Evolutionary conservation across 2,329 filamentous ascomycete genomes (phyloP).

Genomic region (Dothideomycetes sp.): DNA sequence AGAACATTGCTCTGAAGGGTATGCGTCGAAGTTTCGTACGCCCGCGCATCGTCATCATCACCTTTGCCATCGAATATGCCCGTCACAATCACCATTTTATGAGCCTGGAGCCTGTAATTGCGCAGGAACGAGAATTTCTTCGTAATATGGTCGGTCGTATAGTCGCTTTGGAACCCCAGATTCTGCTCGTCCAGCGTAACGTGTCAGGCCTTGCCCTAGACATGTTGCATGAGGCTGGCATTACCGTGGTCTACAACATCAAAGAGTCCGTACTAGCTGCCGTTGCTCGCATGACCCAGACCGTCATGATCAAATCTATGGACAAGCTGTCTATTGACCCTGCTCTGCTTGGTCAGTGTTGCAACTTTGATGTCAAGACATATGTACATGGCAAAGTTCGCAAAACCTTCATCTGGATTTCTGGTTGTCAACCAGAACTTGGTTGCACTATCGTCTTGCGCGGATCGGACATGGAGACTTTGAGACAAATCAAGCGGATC

Average conservation of each 20-base stretch:
- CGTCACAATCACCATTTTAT: slow-evolving; percentile 92
- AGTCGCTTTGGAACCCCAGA: slow-evolving; percentile 69
- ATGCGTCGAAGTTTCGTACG: slow-evolving; percentile 82
- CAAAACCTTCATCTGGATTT: slow-evolving; percentile 93
- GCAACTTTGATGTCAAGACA: slow-evolving; percentile 89
- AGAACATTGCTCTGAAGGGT: slow-evolving; percentile 90
- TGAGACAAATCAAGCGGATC: slow-evolving; percentile 79
- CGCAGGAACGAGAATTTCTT: slow-evolving; percentile 90
- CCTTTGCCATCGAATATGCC: slow-evolving; percentile 92
- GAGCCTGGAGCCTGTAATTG: slow-evolving; percentile 93
- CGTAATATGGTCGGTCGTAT: slow-evolving; percentile 88
- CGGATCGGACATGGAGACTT: slow-evolving; percentile 61
- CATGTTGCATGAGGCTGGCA: slow-evolving; percentile 77
- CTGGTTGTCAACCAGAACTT: slow-evolving; percentile 78
- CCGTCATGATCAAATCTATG: slow-evolving; percentile 85
- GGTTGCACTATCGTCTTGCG: slow-evolving; percentile 91
- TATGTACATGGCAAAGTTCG: slow-evolving; percentile 77
- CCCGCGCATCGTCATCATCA: slow-evolving; percentile 83
- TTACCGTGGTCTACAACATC: slow-evolving; percentile 92
- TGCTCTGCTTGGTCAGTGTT: slow-evolving; percentile 68
- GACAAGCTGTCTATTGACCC: slow-evolving; percentile 77
- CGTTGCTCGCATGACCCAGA: slow-evolving; percentile 84
- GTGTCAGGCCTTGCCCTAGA: slow-evolving; percentile 86
- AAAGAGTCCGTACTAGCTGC: slow-evolving; percentile 94
- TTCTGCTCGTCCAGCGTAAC: slow-evolving; percentile 85